Base-by-base conservation (phyloP, 2,329 filamentous ascomycete species). In the Trichoderma koningii region DNA sequence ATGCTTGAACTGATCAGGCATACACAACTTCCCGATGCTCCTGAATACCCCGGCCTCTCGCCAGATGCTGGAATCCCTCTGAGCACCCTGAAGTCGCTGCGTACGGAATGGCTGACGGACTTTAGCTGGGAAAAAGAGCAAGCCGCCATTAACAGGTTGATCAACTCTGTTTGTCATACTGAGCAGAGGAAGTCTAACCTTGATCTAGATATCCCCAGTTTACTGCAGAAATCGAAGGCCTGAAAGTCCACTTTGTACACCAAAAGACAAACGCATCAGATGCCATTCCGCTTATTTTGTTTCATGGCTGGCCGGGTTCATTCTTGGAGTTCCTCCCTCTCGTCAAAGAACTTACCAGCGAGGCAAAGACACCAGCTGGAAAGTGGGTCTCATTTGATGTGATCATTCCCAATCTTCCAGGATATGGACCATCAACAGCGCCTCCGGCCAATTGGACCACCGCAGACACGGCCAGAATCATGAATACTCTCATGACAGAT, bases 221-320 rank as follows among this genome's bases (percentile, higher is more conserved):
- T 52, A 66, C 57, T 6, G 59, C 66, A n/a, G 65, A 59, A 2
- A 68, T 71, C n/a, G 67, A 70, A 19, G 69, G 68, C 2, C 63
- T 73, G 2, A 69, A 48, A 0, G 68, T 73, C 38, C 73, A 74
- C 30, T 74, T 73, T 38, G 63, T 71, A 7, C 69, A 74, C 30
- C 55, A 69, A 28, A 60, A 57, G 2, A 72, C 71, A 1, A 53
- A 55, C 0, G 48, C 55, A 1, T 44, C 63, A 1, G 30, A 69
- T 21, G 77, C 77, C 3, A 77, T 80, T 41, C 77, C 80, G 0
- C 68, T 81, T 1, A 68, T 82, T 1, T 68, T 80, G 38, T 68
- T 78, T 1, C 78, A 81, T 68, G 80, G 79, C 38, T 82, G 78
- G 80, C 79, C 78, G 2, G 79, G 79, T 5, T 77, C 74, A 1